phyloP scores from a whole-genome alignment of 495 filamentous ascomycete genomes.

The Trichoderma asperelloides region DNA sequence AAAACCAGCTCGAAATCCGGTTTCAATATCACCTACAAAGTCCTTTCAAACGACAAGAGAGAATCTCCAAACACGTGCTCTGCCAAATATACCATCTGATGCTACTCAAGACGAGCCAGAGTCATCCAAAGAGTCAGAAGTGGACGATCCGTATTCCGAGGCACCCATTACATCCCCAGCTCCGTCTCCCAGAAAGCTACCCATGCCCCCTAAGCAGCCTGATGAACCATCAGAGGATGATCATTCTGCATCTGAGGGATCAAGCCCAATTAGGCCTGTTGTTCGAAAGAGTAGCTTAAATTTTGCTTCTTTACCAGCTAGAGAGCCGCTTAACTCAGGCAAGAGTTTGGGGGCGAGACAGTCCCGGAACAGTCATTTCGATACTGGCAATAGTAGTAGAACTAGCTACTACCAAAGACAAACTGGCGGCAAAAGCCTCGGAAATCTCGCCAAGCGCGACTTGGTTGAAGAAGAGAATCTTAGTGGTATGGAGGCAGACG shows the following conservation, averaged over 20 bases:
- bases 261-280: conserved; percentile 39
- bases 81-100: conserved; percentile 4
- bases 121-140: conserved; percentile 14
- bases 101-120: conserved; percentile 1
- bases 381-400: conserved; percentile 43
- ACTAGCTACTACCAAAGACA: conserved; percentile 55
- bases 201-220: conserved; percentile 22
- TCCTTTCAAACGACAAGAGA: conserved; percentile 63
- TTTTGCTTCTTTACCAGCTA: conserved; percentile 83
- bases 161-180: conserved; percentile 14
- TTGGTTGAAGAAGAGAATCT: conserved; percentile 39
- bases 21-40: conserved; percentile 12
- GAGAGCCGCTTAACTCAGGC: conserved; percentile 75
- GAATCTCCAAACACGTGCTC: conserved; percentile 28
- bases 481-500: conserved; percentile 49
- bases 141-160: conserved; percentile 13
- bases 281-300: conserved; percentile 88
- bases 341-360: conserved; percentile 65
- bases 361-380: conserved; percentile 73
- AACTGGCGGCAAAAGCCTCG: conserved; percentile 53
- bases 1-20: neutral
- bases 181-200: neutral
- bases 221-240: conserved; percentile 41
- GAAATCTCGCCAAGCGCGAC: conserved; percentile 29
- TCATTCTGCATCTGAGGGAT: conserved; percentile 39